These are phyloP conservation scores for Arabidopsis suecica DNA, from an alignment of 345 rosid genomes.

Conservation along the genomic window DNA sequence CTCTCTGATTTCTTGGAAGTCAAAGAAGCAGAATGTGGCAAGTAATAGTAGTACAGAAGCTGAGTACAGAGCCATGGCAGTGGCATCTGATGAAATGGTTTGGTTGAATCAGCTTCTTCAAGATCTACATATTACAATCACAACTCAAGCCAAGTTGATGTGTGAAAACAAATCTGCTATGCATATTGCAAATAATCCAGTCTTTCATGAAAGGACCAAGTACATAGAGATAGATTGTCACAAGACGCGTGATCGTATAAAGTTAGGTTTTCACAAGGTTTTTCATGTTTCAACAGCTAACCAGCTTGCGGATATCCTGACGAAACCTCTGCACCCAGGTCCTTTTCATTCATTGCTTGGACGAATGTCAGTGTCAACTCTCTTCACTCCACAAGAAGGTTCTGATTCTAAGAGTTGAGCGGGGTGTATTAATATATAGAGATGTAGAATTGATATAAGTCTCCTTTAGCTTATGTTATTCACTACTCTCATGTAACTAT, in stretches of 20 bases:
- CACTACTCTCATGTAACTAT: no score
- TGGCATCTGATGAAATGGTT: not conserved
- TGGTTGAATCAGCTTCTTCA: not conserved
- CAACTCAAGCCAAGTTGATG: not conserved
- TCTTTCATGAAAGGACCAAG: not conserved
- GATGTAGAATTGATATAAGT: no score
- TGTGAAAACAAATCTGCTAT: not conserved
- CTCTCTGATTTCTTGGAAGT: not conserved
- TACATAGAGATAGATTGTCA: not conserved
- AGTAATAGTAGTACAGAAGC: not conserved
- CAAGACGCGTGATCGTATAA: accelerated
- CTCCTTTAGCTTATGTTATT: no score
- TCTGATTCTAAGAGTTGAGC: no score
- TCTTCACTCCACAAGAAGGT: not conserved
- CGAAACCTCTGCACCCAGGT: accelerated
- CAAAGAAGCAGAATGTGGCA: no score
- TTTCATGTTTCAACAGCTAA: not conserved
- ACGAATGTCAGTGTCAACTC: not conserved
- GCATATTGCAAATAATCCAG: not conserved
- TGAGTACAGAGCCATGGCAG: not conserved
- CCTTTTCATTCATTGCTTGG: not conserved
- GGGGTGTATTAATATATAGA: no score
- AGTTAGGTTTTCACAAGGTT: accelerated
- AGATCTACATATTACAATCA: not conserved
- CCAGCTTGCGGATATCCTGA: not conserved